phyloP scores from a whole-genome alignment of 2,329 filamentous ascomycete genomes.

The Myriangium duriaei region DNA sequence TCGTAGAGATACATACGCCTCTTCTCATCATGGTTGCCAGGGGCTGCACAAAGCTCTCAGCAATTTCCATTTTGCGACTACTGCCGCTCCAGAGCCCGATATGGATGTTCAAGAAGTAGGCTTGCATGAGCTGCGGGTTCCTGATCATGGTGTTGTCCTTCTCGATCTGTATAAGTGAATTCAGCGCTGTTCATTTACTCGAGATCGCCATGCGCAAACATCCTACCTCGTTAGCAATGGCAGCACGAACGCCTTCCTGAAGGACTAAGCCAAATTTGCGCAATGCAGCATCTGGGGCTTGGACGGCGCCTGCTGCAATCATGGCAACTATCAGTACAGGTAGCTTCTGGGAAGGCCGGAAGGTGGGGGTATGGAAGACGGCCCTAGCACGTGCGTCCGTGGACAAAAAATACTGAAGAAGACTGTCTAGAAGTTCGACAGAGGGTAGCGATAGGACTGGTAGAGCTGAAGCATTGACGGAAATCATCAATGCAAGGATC shows the following conservation, averaged over 20 bases:
- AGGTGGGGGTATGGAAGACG: slow-evolving; percentile 50
- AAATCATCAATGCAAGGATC: slow-evolving; percentile 51
- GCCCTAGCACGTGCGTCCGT: slow-evolving; percentile 36
- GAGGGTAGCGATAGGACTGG: slow-evolving; percentile 52
- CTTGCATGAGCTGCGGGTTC: slow-evolving; percentile 40
- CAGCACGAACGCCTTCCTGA: slow-evolving; percentile 35
- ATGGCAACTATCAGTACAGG: slow-evolving; percentile 50
- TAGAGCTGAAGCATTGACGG: slow-evolving; percentile 37
- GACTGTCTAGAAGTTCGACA: slow-evolving; percentile 46
- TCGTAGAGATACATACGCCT: slow-evolving; percentile 47
- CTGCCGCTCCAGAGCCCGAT: slow-evolving; percentile 48
- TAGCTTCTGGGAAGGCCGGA: slow-evolving; percentile 42
- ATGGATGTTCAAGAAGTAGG: slow-evolving; percentile 38
- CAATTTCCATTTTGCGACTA: slow-evolving; percentile 46
- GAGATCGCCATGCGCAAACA: no score
- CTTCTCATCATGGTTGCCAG: slow-evolving; percentile 42
- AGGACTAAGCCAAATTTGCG: slow-evolving; percentile 47
- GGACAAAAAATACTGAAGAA: slow-evolving; percentile 49
- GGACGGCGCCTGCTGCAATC: slow-evolving; percentile 47
- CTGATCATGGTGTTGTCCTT: slow-evolving; percentile 38
- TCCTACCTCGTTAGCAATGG: slow-evolving; percentile 28
- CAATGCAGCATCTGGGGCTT: slow-evolving; percentile 45
- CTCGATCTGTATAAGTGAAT: no score
- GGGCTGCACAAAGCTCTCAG: slow-evolving; percentile 45
- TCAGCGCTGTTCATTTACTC: no score